Evolutionary conservation across 2,329 filamentous ascomycete genomes (phyloP).

Genomic region (Alternaria novae-zelandiae): DNA sequence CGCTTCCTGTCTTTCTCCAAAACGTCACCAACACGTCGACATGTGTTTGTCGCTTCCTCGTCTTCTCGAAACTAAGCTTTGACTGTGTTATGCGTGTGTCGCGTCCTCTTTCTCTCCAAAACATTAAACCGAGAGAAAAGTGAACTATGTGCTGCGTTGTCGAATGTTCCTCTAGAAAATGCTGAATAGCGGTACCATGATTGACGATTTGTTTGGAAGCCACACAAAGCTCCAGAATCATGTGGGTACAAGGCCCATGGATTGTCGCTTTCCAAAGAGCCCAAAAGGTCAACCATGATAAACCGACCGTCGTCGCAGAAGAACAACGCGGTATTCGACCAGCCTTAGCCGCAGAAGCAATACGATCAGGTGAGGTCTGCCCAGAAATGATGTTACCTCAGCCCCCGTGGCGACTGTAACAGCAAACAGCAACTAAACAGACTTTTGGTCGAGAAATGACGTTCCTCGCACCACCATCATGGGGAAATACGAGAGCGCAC

Average conservation of each 20-base stretch:
- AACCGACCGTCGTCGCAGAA: neutral
- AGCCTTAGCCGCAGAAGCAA: neutral
- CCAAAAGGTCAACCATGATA: neutral
- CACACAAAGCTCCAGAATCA: no score
- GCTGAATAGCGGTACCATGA: no score
- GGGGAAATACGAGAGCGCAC: neutral
- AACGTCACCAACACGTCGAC: fast-evolving
- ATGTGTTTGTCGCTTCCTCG: neutral
- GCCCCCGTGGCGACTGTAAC: neutral
- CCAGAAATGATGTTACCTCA: neutral
- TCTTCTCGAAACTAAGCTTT: neutral
- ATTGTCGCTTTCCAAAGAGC: neutral
- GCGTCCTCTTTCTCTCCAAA: neutral
- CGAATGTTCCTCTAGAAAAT: neutral
- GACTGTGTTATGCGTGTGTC: neutral
- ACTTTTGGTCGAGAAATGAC: neutral
- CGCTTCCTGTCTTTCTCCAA: neutral
- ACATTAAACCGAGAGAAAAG: no score
- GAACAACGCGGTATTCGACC: neutral
- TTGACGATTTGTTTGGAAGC: no score
- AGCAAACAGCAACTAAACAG: neutral
- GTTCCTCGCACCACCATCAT: neutral
- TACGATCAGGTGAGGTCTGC: neutral
- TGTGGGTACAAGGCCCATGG: neutral
- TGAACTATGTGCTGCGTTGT: neutral